Base-by-base conservation (phyloP, 306 rosid genomes). In the Begonia fuchsioides region DNA sequence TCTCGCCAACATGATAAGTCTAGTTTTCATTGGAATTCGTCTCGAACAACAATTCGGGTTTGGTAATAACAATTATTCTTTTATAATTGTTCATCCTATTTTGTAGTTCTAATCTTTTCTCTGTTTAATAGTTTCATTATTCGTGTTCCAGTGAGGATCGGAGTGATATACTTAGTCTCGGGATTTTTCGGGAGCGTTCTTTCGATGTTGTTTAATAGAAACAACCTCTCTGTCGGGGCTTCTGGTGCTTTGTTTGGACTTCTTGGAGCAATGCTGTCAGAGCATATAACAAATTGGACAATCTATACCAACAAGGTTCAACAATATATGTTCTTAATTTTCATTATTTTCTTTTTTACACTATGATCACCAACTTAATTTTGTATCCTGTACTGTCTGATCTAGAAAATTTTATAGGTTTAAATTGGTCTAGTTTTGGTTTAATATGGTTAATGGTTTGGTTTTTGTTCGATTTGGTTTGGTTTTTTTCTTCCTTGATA, bases 261-360 rank as follows among this genome's bases (percentile, higher is more conserved):
- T 57, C 96, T 88, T 55, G 94, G 96, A 66, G 94, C 94, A 47
- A 88, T 83, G 95, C 87, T 88, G 50, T 88, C 96, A 3, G 96
- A 88, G 51, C 93, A 83, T 52, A 48, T 88, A 39, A 83, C 96
- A 13, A 88, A 88, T 52, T 88, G 95, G 96, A 76, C 78, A 54
- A 78, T 83, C 39, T 88, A 83, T 58, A 50, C 80, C 54, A 81
- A 87, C 60, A 87, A 80, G 82, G 94, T 88, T 17, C 5, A 26
- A 5, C n/a, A n/a, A n/a, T n/a, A n/a, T n/a, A n/a, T n/a, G n/a
- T n/a, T n/a, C n/a, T n/a, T n/a, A n/a, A n/a, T n/a, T n/a, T n/a
- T n/a, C n/a, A n/a, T n/a, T n/a, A n/a, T n/a, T n/a, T 19, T 19
- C 4, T 3, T 26, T 7, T 26, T 26, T 3, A 26, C 5, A 3